Evolutionary conservation across 306 rosid genomes (phyloP).

Genomic region (Astragalus glycyphyllos): DNA sequence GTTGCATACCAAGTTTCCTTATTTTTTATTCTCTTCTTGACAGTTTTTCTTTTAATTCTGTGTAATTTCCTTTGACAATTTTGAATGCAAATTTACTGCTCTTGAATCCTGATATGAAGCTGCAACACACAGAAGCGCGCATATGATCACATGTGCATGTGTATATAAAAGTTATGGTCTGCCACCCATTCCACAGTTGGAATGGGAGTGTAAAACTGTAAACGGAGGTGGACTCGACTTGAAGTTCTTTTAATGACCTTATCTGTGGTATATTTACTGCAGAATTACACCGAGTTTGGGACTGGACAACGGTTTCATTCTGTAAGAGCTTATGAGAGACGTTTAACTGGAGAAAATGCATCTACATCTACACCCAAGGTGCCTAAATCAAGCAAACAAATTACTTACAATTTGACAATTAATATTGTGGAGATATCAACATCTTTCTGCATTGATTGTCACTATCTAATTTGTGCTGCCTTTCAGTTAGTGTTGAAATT

Average conservation of each 20-base stretch:
- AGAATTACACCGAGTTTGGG: conserved; percentile 52
- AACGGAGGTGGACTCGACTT: not conserved
- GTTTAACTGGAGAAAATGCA: conserved; percentile 45
- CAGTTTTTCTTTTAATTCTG: not conserved
- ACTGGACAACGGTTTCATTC: conserved; percentile 50
- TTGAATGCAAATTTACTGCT: too few relatives aligned
- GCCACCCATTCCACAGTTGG: not conserved
- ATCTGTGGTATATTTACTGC: conserved; percentile 40
- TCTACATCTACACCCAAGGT: conserved; percentile 45
- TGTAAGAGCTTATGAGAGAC: conserved; percentile 51
- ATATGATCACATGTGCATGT: too few relatives aligned
- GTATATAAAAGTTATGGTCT: too few relatives aligned
- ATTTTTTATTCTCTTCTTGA: conserved; percentile 3
- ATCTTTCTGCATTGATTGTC: conserved; percentile 23
- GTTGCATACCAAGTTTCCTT: conserved; percentile 1
- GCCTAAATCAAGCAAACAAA: conserved; percentile 34
- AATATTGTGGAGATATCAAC: conserved; percentile 16
- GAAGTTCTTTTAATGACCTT: conserved; percentile 24
- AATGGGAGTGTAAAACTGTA: not conserved
- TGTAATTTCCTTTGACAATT: not conserved
- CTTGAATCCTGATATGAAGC: too few relatives aligned
- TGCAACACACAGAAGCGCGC: too few relatives aligned
- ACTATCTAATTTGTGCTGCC: conserved; percentile 36
- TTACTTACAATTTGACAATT: conserved; percentile 26
- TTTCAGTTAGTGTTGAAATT: conserved; percentile 43